phyloP scores from a whole-genome alignment of 257 asterid genomes.

The Nicotiana knightiana region DNA sequence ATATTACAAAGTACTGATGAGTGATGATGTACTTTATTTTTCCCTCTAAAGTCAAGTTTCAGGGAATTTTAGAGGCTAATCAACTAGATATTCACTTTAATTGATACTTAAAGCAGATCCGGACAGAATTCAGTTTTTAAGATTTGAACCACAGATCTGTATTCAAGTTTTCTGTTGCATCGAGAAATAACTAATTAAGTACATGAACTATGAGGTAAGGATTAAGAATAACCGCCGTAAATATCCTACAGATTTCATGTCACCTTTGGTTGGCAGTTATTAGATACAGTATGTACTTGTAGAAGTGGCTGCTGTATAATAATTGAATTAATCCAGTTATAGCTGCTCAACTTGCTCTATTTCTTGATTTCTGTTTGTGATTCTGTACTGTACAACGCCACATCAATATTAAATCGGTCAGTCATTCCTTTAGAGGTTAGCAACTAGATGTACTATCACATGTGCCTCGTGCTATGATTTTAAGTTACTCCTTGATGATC shows the following conservation, averaged over 20 bases:
- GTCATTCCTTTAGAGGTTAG: neutral
- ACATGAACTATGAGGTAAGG: neutral
- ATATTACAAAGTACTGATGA: neutral
- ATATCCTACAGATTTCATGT: neutral
- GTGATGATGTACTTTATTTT: neutral
- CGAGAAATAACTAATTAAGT: neutral
- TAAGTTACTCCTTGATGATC: slow-evolving; percentile 29
- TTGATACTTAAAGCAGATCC: neutral
- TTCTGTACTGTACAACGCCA: neutral
- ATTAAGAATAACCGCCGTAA: neutral
- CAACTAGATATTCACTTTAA: neutral
- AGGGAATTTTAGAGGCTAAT: neutral
- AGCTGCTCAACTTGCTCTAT: neutral
- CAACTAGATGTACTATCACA: neutral
- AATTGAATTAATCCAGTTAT: neutral
- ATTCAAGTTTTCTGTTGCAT: neutral
- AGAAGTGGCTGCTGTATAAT: neutral
- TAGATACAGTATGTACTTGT: neutral
- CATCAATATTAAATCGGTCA: neutral
- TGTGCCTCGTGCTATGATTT: neutral
- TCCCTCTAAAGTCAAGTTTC: neutral
- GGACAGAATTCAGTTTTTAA: neutral
- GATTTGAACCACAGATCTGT: neutral
- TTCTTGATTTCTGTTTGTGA: neutral
- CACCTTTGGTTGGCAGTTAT: neutral